Base-by-base conservation (phyloP, 805 yeast genomes). In the Spathaspora hagerdaliae region DNA sequence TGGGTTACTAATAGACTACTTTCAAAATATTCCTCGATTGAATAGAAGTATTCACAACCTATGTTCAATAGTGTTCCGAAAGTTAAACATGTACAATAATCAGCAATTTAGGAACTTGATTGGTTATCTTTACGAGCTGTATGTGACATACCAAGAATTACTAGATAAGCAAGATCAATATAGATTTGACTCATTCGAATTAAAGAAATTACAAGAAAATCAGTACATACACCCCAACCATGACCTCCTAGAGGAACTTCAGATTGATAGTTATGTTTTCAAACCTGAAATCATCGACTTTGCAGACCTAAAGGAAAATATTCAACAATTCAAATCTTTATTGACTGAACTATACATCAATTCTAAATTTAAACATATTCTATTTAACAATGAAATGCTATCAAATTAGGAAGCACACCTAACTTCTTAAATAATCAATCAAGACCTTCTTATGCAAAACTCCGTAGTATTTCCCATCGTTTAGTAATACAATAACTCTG, bases 391-490 rank as follows among this genome's bases (percentile, higher is more conserved):
- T 15, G 27, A 39, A 29, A 11, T 24, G 7, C 34, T 27, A 4
- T 14, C 42, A 13, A 26, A 12, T 24, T 7, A 14, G 34, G 6
- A 34, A 27, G 35, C 26, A 15, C 41, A 40, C 47, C 31, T 50
- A 48, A 31, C 62, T 48, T 42, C 69, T 51, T 44, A 65, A 57
- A 50, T 55, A 75, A 45, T 77, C 81, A 44, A 79, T 74, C 50
- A 77, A 71, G 37, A 69, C 67, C 57, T 79, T 79, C 57, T 76
- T 77, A 53, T 80, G 82, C 47, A 79, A 58, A 5, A 78, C 66
- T 1, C 83, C 83, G 45, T 68, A 67, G 54, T 69, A 78, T 43
- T 63, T 58, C 10, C 82, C 83, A 29, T 73, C 65, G 41, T 67
- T 67, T 11, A 67, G 51, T 26, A 73, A 57, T 1, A 77, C 73